Percentiles rank a stretch among this genome's conserved stretches.
phyloP scores from a whole-genome alignment of 129 eudicot genomes.

The Artemisia tridentata region DNA sequence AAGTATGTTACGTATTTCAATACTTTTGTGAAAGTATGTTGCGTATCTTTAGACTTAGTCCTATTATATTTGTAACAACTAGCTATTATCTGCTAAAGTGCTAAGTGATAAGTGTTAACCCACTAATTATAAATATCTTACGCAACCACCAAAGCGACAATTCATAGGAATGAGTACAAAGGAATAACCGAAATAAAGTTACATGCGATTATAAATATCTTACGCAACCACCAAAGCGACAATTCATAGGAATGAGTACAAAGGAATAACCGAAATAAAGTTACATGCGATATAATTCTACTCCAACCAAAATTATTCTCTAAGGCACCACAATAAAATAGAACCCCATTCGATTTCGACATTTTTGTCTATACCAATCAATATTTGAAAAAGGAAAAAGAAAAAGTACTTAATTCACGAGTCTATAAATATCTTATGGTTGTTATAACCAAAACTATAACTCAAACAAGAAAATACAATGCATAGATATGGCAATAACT shows the following conservation, averaged over 20 bases:
- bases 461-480: constrained; percentile 15
- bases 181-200: constrained; percentile 17
- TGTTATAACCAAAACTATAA: background rate
- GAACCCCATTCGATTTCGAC: constrained; percentile 29
- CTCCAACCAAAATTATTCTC: constrained; percentile 23
- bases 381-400: background rate
- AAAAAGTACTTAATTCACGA: background rate
- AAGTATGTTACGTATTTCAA: no score
- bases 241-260: background rate
- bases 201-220: background rate
- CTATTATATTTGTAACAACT: no score
- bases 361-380: constrained; percentile 3
- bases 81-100: no score
- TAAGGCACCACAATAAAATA: constrained; percentile 13
- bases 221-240: background rate
- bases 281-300: background rate
- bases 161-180: background rate
- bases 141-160: background rate
- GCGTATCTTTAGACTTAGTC: no score
- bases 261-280: constrained; percentile 14
- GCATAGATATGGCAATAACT: constrained; percentile 15
- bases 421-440: constrained; percentile 28
- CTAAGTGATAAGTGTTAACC: no score
- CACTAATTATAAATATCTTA: background rate
- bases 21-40: no score